phyloP scores from a whole-genome alignment of 495 filamentous ascomycete species.

The Neurospora sp. region DNA sequence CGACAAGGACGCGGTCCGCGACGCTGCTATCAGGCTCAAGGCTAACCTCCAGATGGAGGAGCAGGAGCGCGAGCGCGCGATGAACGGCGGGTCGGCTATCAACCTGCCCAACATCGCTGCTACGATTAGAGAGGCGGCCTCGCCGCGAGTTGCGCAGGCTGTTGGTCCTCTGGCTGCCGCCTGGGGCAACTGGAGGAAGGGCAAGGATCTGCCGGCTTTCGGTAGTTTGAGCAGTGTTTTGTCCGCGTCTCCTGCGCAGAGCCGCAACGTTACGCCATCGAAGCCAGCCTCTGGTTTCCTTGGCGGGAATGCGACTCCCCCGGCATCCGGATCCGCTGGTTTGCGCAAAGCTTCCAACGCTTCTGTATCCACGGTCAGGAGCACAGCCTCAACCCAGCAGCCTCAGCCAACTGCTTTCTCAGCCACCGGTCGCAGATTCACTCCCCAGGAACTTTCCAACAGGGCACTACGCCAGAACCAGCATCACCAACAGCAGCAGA shows the following conservation, averaged over 20 bases:
- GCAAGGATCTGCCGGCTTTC: slow-evolving; percentile 51
- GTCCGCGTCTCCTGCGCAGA: slow-evolving; percentile 26
- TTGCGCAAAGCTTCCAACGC: not conserved
- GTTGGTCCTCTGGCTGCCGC: slow-evolving; percentile 70
- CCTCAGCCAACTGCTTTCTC: slow-evolving; percentile 42
- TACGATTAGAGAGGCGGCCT: slow-evolving; percentile 47
- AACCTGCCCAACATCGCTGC: slow-evolving; percentile 45
- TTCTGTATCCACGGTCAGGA: not conserved
- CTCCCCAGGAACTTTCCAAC: slow-evolving; percentile 37
- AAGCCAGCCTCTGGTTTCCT: slow-evolving; percentile 43
- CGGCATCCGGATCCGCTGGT: slow-evolving; percentile 43
- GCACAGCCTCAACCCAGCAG: slow-evolving; percentile 29
- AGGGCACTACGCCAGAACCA: slow-evolving; percentile 15
- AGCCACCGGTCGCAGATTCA: slow-evolving; percentile 41
- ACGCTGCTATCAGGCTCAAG: slow-evolving; percentile 84
- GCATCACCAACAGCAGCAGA: not conserved
- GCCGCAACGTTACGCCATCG: slow-evolving; percentile 49
- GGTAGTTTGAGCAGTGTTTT: slow-evolving; percentile 27
- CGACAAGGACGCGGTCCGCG: slow-evolving; percentile 65
- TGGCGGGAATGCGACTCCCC: slow-evolving; percentile 76
- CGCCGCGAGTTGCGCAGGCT: slow-evolving; percentile 70
- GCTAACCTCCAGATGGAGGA: slow-evolving; percentile 96
- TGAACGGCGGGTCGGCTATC: slow-evolving; percentile 46
- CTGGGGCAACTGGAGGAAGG: slow-evolving; percentile 63
- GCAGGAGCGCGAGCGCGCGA: slow-evolving; percentile 69